Base-by-base conservation (phyloP, 768 basidiomycete species). In the Phylloporus sp. region DNA sequence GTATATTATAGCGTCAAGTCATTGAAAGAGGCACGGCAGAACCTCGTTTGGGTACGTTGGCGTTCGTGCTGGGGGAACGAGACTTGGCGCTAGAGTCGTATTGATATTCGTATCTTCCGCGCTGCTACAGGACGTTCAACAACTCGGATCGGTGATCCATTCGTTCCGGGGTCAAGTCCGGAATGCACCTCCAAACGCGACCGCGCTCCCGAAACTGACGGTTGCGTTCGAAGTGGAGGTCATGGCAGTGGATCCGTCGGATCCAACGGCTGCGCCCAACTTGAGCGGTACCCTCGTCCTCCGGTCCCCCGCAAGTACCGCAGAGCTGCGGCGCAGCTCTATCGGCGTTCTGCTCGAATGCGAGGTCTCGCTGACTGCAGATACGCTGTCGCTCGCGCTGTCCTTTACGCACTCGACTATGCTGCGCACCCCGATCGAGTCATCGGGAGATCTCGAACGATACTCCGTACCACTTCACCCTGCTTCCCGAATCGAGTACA, bases 341-440 rank as follows among this genome's bases (percentile, higher is more conserved):
- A 50, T 49, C 37, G 18, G 3, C 3, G 38, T 61, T 10, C 34
- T 53, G 3, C 47, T 60, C 5, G 59, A 60, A 38, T 31, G 28
- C 18, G 56, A 61, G 9, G 21, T 50, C 28, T 8, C 36, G 10
- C 38, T 55, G 47, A 58, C 59, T 14, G 10, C 42, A 5, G 50
- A 58, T 9, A 52, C 56, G 4, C 20, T 46, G 5, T 61, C 59
- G 4, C 27, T 60, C 1, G 46, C 59, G 0, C 21, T 60, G 4
- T 58, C 59, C 21, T 60, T 60, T n/a, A 50, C 50, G 17, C 59
- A 60, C 21, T 60, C 59, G 9, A 61, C 42, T 21, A 49, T 55
- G 42, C 18, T 60, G 9, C 42, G 26, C n/a, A 61, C 59, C 10
- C 38, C 39, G 1, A 32, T 55, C 29, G 27, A n/a, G n/a, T n/a